Evolutionary conservation across 148 eudicot genomes (phyloP).

Genomic region (Chenopodium album): DNA sequence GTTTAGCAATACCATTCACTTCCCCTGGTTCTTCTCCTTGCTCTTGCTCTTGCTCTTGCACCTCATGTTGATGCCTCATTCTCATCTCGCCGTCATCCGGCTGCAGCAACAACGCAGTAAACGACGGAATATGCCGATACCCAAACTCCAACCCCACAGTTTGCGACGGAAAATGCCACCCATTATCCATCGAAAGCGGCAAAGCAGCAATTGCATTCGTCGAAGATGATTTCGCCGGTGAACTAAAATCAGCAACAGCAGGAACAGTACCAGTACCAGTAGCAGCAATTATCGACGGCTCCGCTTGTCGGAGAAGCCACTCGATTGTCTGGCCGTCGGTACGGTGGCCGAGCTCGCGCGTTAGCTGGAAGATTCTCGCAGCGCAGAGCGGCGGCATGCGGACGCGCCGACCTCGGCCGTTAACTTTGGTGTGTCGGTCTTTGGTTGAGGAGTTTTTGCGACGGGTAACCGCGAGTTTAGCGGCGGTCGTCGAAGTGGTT

Average conservation of each 20-base stretch:
- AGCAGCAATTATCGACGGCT: constrained; percentile 8
- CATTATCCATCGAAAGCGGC: background rate
- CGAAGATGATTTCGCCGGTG: background rate
- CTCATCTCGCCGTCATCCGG: background rate
- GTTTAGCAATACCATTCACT: background rate
- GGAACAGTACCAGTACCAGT: constrained; percentile 9
- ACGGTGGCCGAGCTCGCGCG: constrained; percentile 8
- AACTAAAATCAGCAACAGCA: background rate
- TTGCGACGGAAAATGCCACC: background rate
- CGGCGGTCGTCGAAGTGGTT: background rate
- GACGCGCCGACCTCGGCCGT: constrained; percentile 8
- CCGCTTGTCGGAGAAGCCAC: constrained; percentile 15
- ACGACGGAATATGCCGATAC: background rate
- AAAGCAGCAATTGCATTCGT: background rate
- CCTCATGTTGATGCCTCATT: background rate
- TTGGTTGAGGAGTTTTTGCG: background rate
- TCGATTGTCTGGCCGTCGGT: constrained; percentile 12
- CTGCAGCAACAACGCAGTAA: constrained; percentile 5
- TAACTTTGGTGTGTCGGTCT: constrained; percentile 12
- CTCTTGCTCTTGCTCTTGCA: background rate
- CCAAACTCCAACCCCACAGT: background rate
- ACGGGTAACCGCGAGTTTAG: background rate
- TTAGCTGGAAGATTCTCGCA: constrained; percentile 5
- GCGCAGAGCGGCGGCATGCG: constrained; percentile 13
- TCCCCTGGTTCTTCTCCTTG: background rate